Evolutionary conservation across 768 basidiomycete genomes (phyloP).

Genomic region (Cubamyces lactineus): DNA sequence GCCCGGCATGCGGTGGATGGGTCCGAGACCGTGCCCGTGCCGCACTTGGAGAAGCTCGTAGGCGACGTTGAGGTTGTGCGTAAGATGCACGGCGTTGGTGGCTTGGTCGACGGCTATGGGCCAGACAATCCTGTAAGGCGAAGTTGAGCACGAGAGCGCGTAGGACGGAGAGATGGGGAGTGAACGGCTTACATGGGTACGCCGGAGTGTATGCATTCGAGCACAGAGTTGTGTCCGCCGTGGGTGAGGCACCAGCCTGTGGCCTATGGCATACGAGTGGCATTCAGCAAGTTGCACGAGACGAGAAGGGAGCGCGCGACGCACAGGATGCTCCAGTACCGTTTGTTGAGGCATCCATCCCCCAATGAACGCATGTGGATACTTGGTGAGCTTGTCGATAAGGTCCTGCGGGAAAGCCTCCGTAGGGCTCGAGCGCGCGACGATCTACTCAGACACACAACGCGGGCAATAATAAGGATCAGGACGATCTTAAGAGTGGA

Average conservation of each 20-base stretch:
- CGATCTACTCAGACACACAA: background rate
- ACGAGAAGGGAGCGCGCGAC: background rate
- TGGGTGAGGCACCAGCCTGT: constrained; percentile 15
- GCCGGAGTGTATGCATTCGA: constrained; percentile 4
- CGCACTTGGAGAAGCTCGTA: constrained; percentile 34
- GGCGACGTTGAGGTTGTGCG: constrained; percentile 27
- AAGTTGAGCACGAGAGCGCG: background rate
- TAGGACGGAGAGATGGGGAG: background rate
- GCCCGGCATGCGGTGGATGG: constrained; percentile 11
- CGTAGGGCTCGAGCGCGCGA: background rate
- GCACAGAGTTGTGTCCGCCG: constrained; percentile 10
- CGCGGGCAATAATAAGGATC: background rate
- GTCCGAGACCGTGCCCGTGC: constrained; percentile 13
- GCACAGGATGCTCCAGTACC: constrained; percentile 4
- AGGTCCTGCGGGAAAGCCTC: background rate
- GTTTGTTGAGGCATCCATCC: constrained; percentile 12
- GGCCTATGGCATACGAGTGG: background rate
- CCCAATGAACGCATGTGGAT: background rate
- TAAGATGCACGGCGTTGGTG: constrained; percentile 26
- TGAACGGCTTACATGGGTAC: constrained; percentile 7
- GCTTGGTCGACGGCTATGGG: constrained; percentile 29
- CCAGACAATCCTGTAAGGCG: constrained; percentile 28
- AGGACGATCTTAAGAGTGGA: background rate
- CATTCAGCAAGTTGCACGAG: background rate
- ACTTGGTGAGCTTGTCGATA: background rate